Evolutionary conservation across 1,284 basidiomycete species (phyloP), one percentile per base, ranked within the genome.

Genomic region (Pseudozyma tsukubaensis): DNA sequence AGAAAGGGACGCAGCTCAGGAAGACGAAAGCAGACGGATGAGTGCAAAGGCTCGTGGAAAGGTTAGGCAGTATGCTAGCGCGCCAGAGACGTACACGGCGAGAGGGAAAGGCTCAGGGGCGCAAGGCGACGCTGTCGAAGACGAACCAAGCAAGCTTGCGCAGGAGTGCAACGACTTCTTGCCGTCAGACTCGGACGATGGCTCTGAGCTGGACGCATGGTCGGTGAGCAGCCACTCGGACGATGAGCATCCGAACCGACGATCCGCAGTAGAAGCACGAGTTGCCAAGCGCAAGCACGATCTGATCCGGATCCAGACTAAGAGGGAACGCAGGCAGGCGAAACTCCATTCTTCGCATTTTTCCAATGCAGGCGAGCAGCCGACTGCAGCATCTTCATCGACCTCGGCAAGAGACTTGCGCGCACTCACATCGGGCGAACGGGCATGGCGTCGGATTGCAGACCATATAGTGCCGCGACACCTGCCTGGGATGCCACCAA

Each of bases 391-490:
- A 1, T 29, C 53, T 7, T 56, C 54, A 18, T 44, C 56, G 11
- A 44, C 52, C 5, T 60, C 57, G 19, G 61, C 60, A 19, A 50
- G 54, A 29, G 63, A 67, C 39, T 44, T 72, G 21, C 56, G 62
- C 4, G 67, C 72, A 14, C 57, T 74, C 29, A 62, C 55, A 4
- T 70, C 64, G 13, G 72, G 72, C 19, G 68, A 75, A 21, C 49
- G 54, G 45, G 73, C 73, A 47, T 80, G 78, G 78, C 55, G 68
- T 2, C 53, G 55, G 9, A 39, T 80, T 2, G 74, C 77, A 42
- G 61, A 71, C 21, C 76, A 80, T 29, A 40, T 80, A 32, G 63
- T 80, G 8, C 78, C 78, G 2, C 59, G 74, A 29, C 76, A 80
- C 19, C 51, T 80, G 21, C 78, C 78, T 9, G 69, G 72, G 0